Base-by-base conservation (phyloP, 345 rosid genomes). In the Populus deltoides region DNA sequence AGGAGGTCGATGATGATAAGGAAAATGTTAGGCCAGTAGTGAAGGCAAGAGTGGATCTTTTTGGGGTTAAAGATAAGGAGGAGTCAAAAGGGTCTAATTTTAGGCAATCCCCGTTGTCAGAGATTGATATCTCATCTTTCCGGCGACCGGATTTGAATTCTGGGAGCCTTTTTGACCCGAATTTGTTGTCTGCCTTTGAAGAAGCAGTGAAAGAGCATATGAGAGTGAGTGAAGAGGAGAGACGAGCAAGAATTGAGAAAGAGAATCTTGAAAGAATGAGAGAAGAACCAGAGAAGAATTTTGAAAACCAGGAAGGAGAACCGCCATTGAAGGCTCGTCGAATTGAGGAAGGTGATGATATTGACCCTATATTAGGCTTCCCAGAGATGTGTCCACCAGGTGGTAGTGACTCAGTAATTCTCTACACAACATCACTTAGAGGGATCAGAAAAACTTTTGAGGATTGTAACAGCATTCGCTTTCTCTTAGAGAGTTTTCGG, bases 301-400 rank as follows among this genome's bases (percentile, higher is more conserved):
- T 61, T 29, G 83, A 77, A 68, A 63, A 67, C 43, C 65, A 62
- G 22, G 78, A 65, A 25, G 80, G 75, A 27, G 91, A 88, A 82
- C 89, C 90, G 9, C 89, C 89, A 16, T 45, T 75, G 2, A 86
- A 90, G 81, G 39, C 84, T 53, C 86, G 85, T 31, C 78, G 87
- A 22, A 80, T 85, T 17, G 82, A 83, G 35, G 82, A 73, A 24
- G 73, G 74, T 15, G 81, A 79, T 1, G 78, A 18, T 16, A 81
- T 81, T 25, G 72, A 85, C 25, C 93, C 90, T 55, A 55, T 90
- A 12, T 16, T 77, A 35, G 79, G 55, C 2, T 92, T 90, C 2
- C 90, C 88, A 80, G 89, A 86, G 75, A 88, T 77, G 36, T 93
- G 92, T 66, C 99, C 97, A 0, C 92, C 94, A 2, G 98, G 94